Evolutionary conservation across 148 eudicot species (phyloP).

Genomic region (Talinum fruticosum): DNA sequence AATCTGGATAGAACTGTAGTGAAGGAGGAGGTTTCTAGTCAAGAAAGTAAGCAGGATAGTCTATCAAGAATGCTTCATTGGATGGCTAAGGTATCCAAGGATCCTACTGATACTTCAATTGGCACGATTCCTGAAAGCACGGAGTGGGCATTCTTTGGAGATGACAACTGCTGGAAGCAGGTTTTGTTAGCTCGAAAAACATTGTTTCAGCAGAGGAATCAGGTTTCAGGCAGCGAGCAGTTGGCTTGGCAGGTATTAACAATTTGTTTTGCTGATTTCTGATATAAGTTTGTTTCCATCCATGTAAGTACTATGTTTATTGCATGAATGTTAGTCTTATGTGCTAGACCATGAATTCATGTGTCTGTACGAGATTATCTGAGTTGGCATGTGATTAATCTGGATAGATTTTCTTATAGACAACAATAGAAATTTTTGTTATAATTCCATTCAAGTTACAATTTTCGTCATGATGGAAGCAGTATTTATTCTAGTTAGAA

Average conservation of each 20-base stretch:
- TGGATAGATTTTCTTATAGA: too few relatives aligned
- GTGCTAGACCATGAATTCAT: background rate
- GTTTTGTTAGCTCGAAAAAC: slow-evolving; percentile 56
- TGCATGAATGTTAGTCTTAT: slow-evolving; percentile 8
- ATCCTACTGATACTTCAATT: slow-evolving; percentile 56
- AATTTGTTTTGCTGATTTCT: background rate
- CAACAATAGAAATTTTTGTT: too few relatives aligned
- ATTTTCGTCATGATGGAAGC: too few relatives aligned
- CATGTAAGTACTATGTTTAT: too few relatives aligned
- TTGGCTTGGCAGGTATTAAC: slow-evolving; percentile 44
- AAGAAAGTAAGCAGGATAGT: slow-evolving; percentile 52
- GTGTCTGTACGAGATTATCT: slow-evolving; percentile 4
- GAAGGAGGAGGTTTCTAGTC: slow-evolving; percentile 29
- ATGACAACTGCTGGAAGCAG: slow-evolving; percentile 63
- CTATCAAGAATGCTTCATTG: slow-evolving; percentile 43
- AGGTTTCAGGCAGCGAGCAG: slow-evolving; percentile 33
- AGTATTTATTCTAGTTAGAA: too few relatives aligned
- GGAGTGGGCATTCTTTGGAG: slow-evolving; percentile 56
- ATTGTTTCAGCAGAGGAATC: slow-evolving; percentile 40
- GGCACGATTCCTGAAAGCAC: slow-evolving; percentile 58
- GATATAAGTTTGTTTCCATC: background rate
- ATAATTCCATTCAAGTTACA: too few relatives aligned
- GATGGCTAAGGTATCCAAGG: slow-evolving; percentile 57
- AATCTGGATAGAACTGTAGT: slow-evolving; percentile 26
- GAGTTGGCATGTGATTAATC: background rate